These are phyloP conservation scores for Senecio squalidus DNA, from an alignment of 140 eudicot genomes.

Conservation along the genomic window DNA sequence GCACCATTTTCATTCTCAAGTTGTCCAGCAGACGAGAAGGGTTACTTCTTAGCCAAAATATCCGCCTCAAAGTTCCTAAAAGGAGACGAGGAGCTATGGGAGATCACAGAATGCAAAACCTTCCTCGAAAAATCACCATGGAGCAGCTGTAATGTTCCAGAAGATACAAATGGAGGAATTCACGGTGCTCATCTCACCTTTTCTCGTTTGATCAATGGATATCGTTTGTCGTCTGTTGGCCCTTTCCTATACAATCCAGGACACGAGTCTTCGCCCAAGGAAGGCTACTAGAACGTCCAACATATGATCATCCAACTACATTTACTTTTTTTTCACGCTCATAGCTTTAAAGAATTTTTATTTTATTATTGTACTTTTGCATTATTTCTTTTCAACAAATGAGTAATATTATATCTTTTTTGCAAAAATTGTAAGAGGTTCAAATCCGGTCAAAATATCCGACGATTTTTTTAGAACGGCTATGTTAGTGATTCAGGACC, in stretches of 20 bases:
- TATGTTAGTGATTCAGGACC: too few species aligned
- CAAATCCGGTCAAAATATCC: too few species aligned
- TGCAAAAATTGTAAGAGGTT: too few species aligned
- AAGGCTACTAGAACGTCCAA: constrained; percentile 26
- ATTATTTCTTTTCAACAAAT: too few species aligned
- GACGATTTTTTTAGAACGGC: too few species aligned
- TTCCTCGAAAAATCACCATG: constrained; percentile 47
- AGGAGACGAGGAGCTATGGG: constrained; percentile 40
- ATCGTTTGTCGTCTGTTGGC: constrained; percentile 43
- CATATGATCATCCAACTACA: too few species aligned
- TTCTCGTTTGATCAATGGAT: constrained; percentile 31
- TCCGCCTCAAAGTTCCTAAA: constrained; percentile 24
- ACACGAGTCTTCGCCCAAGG: constrained; percentile 28
- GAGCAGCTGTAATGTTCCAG: constrained; percentile 29
- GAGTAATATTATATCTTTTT: too few species aligned
- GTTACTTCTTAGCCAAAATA: constrained; percentile 48
- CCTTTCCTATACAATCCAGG: constrained; percentile 60
- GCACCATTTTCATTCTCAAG: constrained; percentile 58
- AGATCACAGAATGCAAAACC: constrained; percentile 43
- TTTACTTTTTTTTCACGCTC: too few species aligned
- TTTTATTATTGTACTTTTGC: too few species aligned
- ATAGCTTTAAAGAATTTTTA: too few species aligned
- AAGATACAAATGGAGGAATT: constrained; percentile 39
- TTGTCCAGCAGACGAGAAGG: constrained; percentile 41
- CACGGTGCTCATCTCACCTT: constrained; percentile 39